Percentiles rank a stretch among this genome's conserved stretches.
Evolutionary conservation across 371 early-diverging fungal genomes (phyloP).

Genomic region (Amoeboaphelidium protococcarum): DNA sequence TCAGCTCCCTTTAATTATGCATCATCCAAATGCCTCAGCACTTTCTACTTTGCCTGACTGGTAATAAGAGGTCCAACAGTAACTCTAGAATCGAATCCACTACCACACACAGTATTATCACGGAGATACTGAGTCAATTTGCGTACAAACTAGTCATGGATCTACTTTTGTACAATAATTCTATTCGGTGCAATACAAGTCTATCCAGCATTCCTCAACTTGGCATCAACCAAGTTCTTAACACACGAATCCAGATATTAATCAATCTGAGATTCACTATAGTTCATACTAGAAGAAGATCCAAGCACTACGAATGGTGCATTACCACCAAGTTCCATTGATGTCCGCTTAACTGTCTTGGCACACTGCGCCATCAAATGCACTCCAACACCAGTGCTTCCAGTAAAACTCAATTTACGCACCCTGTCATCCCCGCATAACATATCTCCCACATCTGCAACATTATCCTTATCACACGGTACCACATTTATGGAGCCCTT

Average conservation of each 20-base stretch:
- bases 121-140: slow-evolving; percentile 16
- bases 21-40: slow-evolving; percentile 35
- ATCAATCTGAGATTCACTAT: slow-evolving; percentile 45
- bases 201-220: slow-evolving; percentile 61
- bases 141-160: slow-evolving; percentile 42
- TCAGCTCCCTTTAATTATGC: slow-evolving; percentile 42
- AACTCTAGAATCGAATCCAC: slow-evolving; percentile 29
- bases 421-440: slow-evolving; percentile 52
- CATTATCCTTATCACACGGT: slow-evolving; percentile 27
- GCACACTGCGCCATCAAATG: slow-evolving; percentile 17
- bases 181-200: slow-evolving; percentile 57
- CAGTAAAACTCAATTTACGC: slow-evolving; percentile 31
- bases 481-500: slow-evolving; percentile 28
- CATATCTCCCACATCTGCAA: slow-evolving; percentile 40
- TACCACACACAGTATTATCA: slow-evolving; percentile 26
- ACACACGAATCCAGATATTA: slow-evolving; percentile 36
- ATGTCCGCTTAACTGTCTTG: not conserved
- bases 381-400: slow-evolving; percentile 26
- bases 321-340: slow-evolving; percentile 58
- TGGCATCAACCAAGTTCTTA: slow-evolving; percentile 49
- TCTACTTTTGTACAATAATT: slow-evolving; percentile 43
- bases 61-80: slow-evolving; percentile 58
- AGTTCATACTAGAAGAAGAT: too few relatives aligned
- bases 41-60: slow-evolving; percentile 30
- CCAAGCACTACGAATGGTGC: too few relatives aligned